A percentile compares a stretch with the other conserved stretches of the same genome.
Evolutionary conservation across 2,329 filamentous ascomycete genomes (phyloP).

Genomic region (Pestalotiopsis sp.): DNA sequence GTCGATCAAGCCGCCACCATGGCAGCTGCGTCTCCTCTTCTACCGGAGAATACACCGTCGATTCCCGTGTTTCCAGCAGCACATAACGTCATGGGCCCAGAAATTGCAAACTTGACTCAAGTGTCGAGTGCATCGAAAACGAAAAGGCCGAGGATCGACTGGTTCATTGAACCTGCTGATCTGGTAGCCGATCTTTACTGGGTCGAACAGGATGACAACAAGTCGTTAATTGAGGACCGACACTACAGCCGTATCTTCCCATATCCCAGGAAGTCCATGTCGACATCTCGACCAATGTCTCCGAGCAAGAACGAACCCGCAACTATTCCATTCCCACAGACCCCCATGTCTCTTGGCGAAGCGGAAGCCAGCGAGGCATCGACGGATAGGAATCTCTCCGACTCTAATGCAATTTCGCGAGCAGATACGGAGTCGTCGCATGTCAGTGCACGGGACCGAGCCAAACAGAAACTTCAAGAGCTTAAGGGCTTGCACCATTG

Average conservation of each 20-base stretch:
- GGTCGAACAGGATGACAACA: constrained; percentile 82
- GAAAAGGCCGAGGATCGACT: constrained; percentile 77
- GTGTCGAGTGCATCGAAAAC: constrained; percentile 56
- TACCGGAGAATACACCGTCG: constrained; percentile 31
- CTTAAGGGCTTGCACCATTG: constrained; percentile 58
- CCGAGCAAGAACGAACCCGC: constrained; percentile 19
- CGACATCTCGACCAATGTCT: constrained; percentile 14
- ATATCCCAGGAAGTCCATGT: constrained; percentile 47
- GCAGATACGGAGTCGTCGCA: constrained; percentile 46
- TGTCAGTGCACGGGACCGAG: constrained; percentile 58
- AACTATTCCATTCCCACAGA: constrained; percentile 10
- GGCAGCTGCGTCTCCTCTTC: constrained; percentile 38
- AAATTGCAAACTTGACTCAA: constrained; percentile 38
- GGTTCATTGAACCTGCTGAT: constrained; percentile 81
- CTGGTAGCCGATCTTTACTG: constrained; percentile 89
- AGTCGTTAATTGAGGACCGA: constrained; percentile 77
- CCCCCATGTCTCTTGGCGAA: background rate
- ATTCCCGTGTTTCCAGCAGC: constrained; percentile 51
- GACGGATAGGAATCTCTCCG: constrained; percentile 8
- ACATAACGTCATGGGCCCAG: constrained; percentile 44
- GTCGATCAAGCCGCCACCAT: constrained; percentile 66
- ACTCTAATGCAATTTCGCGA: constrained; percentile 17
- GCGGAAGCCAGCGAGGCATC: constrained; percentile 6
- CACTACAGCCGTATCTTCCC: constrained; percentile 75
- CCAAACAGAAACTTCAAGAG: constrained; percentile 61